Evolutionary conservation across 148 eudicot genomes (phyloP), one percentile per base, ranked within the genome.

Genomic region (Bassia scoparia): DNA sequence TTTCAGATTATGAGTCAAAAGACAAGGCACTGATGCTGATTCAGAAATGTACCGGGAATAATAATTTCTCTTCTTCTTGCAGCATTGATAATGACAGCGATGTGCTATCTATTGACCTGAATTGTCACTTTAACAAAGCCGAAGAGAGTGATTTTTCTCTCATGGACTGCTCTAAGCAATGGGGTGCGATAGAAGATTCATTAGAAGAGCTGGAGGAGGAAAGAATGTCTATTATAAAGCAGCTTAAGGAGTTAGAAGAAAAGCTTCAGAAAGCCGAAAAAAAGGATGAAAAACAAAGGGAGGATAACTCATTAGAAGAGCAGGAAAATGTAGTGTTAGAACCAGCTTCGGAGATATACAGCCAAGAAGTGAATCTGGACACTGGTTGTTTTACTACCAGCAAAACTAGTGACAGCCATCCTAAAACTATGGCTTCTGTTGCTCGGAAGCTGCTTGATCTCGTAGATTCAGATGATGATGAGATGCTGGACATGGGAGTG

Each of bases 161-260:
- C 13, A 54, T 82, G 11, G 83, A 85, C 9, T 61, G 76, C 43
- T 70, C 72, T 7, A 82, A 82, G 53, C 46, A 78, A 27, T 80
- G 79, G 77, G 82, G 83, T 48, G 68, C 66, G 21, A 78, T 85
- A 2, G 81, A 88, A 37, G 85, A 85, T 3, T 84, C 89, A 4
- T 69, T 90, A 71, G 74, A 78, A 20, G 69, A 75, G 64, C 86
- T 91, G 73, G 96, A 96, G 79, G 92, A 87, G 23, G 99, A 96
- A 74, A 96, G 97, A 77, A 14, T 87, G 74, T 85, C 92, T 2
- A 90, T 92, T 38, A 78, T 88, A 7, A 90, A 86, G 74, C 92
- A 89, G 46, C 94, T 95, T n/a, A 92, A 90, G 86, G 85, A 71
- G 60, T 82, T 92, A 66, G 97, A 95, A 77, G 96, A 92, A 67